Base-by-base conservation (phyloP, 2,329 filamentous ascomycete genomes). In the Paracorniculantispora psalliotae region DNA sequence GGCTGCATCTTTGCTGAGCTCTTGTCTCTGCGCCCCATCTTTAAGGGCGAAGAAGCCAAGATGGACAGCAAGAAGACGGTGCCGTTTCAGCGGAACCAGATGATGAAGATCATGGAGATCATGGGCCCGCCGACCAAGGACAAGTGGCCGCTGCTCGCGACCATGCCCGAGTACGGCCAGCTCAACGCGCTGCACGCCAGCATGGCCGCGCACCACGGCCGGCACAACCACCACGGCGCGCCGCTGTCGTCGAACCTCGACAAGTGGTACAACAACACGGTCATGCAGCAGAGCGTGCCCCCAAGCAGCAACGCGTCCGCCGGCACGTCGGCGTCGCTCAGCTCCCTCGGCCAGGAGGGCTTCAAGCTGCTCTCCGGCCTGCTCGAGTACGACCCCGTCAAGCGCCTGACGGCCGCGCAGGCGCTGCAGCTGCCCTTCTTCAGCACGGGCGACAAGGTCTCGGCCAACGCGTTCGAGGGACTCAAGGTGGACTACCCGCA, bases 1-100 rank as follows among this genome's bases (percentile, higher is more conserved):
- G 94, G 94, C 1, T 99, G 94, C 72, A 99, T 99, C 68, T 97
- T 99, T 69, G 94, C 94, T 2, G 94, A 99, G 72, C 79, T 99
- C 2, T 77, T 99, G 0, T 92, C 90, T 1, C 77, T 99, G 3
- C 83, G 93, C 1, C 94, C 94, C 0, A 97, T 99, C 57, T 99
- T 99, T 74, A 99, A 99, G 71, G 94, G 94, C 0, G 94, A 99
- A 69, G 94, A 99, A 74, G 94, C 94, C 17, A 99, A 99, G 76
- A 97, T 97, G 89, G 94, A 99, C 73, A 90, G 85, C 67, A 99
- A 99, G 75, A 97, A 97, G 76, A 94, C 90, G 0, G 92, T 97
- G 0, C 94, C 94, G 0, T 99, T 99, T 67, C 94, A 99, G 73
- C 85, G 92, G 15, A 97, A 97, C 68, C 94, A 99, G 76, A 97